Conservation (phyloP, 192 early-diverging fungal genomes). For the Gonapodya sp. region DNA sequence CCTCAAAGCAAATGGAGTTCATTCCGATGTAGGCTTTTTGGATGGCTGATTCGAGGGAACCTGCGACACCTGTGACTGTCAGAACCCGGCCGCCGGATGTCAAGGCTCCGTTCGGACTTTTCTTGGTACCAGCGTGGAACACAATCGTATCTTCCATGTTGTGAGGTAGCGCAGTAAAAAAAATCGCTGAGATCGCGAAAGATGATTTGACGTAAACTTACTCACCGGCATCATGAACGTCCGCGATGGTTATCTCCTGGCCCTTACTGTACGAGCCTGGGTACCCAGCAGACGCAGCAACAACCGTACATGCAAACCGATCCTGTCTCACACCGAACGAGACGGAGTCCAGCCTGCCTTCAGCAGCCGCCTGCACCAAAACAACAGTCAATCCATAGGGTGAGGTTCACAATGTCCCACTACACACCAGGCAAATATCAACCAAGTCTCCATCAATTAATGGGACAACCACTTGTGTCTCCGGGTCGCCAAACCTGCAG, state of each 20-base stretch:
- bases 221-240: constrained; percentile 15
- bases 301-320: constrained; percentile 82
- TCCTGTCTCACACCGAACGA: constrained; percentile 45
- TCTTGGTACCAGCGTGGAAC: constrained; percentile 89
- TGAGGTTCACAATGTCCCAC: neutral
- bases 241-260: constrained; percentile 55
- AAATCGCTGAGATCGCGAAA: neutral
- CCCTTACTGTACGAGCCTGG: constrained; percentile 82
- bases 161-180: neutral
- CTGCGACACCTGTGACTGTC: constrained; percentile 75
- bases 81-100: constrained; percentile 94
- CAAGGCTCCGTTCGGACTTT: constrained; percentile 47
- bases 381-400: neutral
- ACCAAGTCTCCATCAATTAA: constrained; percentile 81
- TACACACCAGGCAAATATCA: constrained; percentile 59
- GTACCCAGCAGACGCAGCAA: constrained; percentile 87
- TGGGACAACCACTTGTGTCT: constrained; percentile 92
- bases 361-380: constrained; percentile 60
- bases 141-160: constrained; percentile 37
- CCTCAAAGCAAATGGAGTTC: constrained; percentile 65
- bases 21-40: constrained; percentile 58
- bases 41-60: constrained; percentile 66
- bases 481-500: constrained; percentile 96
- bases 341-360: constrained; percentile 86
- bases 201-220: neutral